These are phyloP conservation scores for Citrus unshiu DNA, from an alignment of 345 rosid species.

Conservation along the genomic window DNA sequence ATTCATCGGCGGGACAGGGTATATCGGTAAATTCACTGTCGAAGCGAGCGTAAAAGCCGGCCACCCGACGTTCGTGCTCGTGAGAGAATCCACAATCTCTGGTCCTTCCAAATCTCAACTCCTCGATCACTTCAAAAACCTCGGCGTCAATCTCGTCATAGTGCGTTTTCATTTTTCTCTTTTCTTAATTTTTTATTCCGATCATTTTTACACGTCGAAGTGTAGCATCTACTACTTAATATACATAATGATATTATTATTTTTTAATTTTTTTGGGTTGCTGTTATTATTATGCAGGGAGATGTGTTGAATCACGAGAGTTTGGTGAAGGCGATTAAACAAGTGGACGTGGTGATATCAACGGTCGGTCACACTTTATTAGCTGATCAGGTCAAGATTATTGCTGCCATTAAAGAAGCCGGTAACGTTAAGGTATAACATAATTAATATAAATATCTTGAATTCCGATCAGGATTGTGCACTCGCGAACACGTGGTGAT, in stretches of 20 bases:
- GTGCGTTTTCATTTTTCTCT: not conserved
- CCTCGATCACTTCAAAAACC: no score
- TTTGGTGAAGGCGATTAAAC: slow-evolving; percentile 51
- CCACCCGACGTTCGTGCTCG: slow-evolving; percentile 10
- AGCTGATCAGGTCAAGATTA: slow-evolving; percentile 41
- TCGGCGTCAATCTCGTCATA: no score
- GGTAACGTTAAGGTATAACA: slow-evolving; percentile 49
- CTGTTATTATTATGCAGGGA: slow-evolving; percentile 29
- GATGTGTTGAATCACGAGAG: slow-evolving; percentile 46
- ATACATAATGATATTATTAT: no score
- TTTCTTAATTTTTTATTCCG: no score
- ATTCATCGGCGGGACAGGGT: slow-evolving; percentile 4
- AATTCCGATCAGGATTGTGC: no score
- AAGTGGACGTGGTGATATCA: slow-evolving; percentile 56
- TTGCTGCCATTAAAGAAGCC: slow-evolving; percentile 63
- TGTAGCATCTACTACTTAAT: no score
- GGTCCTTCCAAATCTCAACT: not conserved
- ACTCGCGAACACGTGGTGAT: no score
- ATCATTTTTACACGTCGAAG: not conserved
- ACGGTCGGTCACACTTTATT: slow-evolving; percentile 35
- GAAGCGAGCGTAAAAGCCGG: slow-evolving; percentile 16
- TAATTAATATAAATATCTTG: no score
- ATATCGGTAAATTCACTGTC: slow-evolving; percentile 11
- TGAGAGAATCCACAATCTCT: slow-evolving; percentile 12
- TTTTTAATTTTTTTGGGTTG: no score